Conservation (phyloP, 805 yeast genomes). For the Saturnispora diversa region DNA sequence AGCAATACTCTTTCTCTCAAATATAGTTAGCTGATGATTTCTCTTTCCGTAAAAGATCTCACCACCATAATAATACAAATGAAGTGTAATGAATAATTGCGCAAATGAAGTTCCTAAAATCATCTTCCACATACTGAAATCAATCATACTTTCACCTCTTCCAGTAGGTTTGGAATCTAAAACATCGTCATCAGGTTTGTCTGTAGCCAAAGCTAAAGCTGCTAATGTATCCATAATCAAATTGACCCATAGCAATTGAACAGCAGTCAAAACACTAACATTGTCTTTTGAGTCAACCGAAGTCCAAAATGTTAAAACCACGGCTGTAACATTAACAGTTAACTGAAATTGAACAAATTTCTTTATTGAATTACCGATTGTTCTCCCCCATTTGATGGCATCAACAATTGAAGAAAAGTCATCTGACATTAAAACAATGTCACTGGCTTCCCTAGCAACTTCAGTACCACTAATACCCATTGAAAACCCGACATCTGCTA, state of each 20-base stretch:
- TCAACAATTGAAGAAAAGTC: slow-evolving; percentile 91
- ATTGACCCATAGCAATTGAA: slow-evolving; percentile 95
- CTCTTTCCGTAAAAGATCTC: slow-evolving; percentile 41
- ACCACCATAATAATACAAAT: slow-evolving; percentile 71
- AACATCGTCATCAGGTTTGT: slow-evolving; percentile 81
- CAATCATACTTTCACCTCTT: slow-evolving; percentile 66
- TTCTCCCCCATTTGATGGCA: slow-evolving; percentile 98
- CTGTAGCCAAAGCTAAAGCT: slow-evolving; percentile 95
- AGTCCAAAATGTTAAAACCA: slow-evolving; percentile 82
- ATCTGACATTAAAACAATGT: slow-evolving; percentile 94
- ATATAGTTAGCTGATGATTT: slow-evolving; percentile 25
- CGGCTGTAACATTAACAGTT: slow-evolving; percentile 97
- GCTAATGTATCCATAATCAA: slow-evolving; percentile 98
- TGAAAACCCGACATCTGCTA: slow-evolving; percentile 96
- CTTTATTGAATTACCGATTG: slow-evolving; percentile 88
- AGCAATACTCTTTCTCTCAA: slow-evolving; percentile 50
- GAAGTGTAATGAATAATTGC: slow-evolving; percentile 75
- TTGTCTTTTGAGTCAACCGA: slow-evolving; percentile 80
- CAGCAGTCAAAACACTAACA: slow-evolving; percentile 88
- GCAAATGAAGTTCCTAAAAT: slow-evolving; percentile 76
- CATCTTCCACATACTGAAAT: slow-evolving; percentile 98
- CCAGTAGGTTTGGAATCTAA: slow-evolving; percentile 80
- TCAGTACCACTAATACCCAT: slow-evolving; percentile 99
- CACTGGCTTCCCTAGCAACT: slow-evolving; percentile 97
- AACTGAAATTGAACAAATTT: slow-evolving; percentile 94